Percentiles rank a stretch among this genome's conserved stretches.
Evolutionary conservation across 1,284 basidiomycete species (phyloP).

Genomic region (Naganishia cerealis): DNA sequence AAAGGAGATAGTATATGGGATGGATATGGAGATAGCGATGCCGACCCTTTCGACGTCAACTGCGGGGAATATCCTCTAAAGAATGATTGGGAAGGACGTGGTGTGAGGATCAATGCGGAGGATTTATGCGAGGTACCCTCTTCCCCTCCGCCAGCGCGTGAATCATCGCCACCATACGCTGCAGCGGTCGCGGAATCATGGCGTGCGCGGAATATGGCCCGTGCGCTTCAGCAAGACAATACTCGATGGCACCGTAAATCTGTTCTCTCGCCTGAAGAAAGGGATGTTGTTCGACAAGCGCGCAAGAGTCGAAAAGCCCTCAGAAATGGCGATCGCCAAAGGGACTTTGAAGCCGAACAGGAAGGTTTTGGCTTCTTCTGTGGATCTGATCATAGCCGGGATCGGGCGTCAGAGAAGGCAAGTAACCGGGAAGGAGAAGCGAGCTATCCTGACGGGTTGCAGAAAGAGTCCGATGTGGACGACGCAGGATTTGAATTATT

Average conservation of each 20-base stretch:
- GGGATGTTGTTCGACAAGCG: conserved; percentile 4
- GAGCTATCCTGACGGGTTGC: not conserved
- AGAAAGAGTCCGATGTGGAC: not conserved
- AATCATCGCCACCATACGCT: too few species aligned
- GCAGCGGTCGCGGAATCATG: conserved; percentile 26
- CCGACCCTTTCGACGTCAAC: not conserved
- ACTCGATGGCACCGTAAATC: conserved; percentile 8
- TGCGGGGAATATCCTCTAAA: not conserved
- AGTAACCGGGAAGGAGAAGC: not conserved
- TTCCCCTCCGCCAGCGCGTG: not conserved
- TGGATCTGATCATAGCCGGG: not conserved
- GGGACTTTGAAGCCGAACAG: not conserved
- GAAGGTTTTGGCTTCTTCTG: not conserved
- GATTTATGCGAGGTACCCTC: not conserved
- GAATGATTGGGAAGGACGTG: not conserved
- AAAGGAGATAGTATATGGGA: conserved; percentile 23
- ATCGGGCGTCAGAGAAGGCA: not conserved
- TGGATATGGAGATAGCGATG: conserved; percentile 8
- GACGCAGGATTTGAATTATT: conserved; percentile 14
- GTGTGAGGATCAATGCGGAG: not conserved
- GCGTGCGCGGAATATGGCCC: conserved; percentile 30
- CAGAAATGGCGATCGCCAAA: not conserved
- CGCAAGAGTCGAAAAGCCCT: not conserved
- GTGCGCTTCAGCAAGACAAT: conserved; percentile 17
- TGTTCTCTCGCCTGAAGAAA: not conserved